Evolutionary conservation across 176 grass and related monocot species (phyloP).

Genomic region (Lolium multiflorum): DNA sequence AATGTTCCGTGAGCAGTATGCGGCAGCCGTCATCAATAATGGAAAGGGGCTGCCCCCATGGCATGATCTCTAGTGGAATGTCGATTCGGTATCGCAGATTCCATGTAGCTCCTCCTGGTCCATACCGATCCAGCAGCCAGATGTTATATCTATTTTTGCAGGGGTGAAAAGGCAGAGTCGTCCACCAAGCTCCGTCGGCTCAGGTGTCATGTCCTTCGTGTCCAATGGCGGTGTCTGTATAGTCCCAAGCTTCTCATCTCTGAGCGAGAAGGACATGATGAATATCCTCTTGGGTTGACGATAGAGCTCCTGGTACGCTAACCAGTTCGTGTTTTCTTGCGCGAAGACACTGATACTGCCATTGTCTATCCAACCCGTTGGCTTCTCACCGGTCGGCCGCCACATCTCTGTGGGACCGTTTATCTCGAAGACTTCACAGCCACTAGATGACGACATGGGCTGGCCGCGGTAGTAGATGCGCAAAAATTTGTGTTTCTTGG

Average conservation of each 20-base stretch:
- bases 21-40: not conserved
- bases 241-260: not conserved
- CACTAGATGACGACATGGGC: not conserved
- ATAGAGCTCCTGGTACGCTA: not conserved
- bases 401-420: not conserved
- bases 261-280: constrained; percentile 21
- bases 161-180: not conserved
- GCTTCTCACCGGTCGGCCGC: not conserved
- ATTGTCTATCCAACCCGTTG: not conserved
- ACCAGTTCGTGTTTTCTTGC: constrained; percentile 14
- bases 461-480: not conserved
- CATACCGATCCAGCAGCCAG: not conserved
- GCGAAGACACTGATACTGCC: not conserved
- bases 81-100: not conserved
- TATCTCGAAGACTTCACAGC: constrained; percentile 11
- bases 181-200: not conserved
- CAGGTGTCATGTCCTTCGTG: not conserved
- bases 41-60: not conserved
- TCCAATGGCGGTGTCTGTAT: not conserved
- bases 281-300: not conserved
- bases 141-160: not conserved
- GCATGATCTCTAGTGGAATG: not conserved
- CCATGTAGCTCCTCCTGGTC: not conserved
- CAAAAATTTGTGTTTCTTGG: constrained; percentile 17
- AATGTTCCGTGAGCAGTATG: not conserved